Percentiles rank a stretch among this genome's conserved stretches.
Evolutionary conservation across 2,329 filamentous ascomycete species (phyloP).

Genomic region (Cladosporium colombiae): DNA sequence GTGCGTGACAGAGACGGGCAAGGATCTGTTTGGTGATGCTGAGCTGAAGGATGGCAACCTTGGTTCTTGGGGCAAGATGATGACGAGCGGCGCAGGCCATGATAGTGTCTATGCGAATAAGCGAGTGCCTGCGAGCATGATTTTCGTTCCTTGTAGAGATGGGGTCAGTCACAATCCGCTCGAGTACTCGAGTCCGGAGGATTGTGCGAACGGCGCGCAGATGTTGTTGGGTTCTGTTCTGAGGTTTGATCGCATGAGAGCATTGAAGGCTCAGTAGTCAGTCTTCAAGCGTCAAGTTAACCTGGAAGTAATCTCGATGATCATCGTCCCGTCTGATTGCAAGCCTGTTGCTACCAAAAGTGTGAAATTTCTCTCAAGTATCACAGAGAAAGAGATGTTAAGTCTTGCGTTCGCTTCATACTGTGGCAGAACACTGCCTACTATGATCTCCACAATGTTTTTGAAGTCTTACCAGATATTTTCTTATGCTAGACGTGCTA

Average conservation of each 20-base stretch:
- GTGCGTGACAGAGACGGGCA: constrained; percentile 62
- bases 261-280: constrained; percentile 2
- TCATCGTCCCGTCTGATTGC: neutral
- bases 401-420: no score
- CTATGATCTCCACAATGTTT: no score
- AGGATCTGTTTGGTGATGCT: constrained; percentile 52
- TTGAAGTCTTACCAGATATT: neutral
- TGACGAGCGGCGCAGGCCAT: constrained; percentile 66
- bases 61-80: constrained; percentile 45
- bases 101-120: constrained; percentile 53
- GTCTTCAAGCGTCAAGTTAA: neutral
- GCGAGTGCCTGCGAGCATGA: constrained; percentile 50
- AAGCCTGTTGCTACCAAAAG: neutral
- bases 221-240: constrained; percentile 53
- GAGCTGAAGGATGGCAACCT: constrained; percentile 40
- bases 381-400: no score
- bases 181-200: constrained; percentile 48
- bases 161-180: constrained; percentile 51
- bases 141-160: constrained; percentile 51
- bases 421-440: neutral
- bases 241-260: constrained; percentile 50
- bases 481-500: neutral
- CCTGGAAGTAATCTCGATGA: neutral
- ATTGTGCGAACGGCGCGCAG: constrained; percentile 51
- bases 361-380: no score